phyloP scores from a whole-genome alignment of 2,329 filamentous ascomycete genomes.

The Epichloe typhina region DNA sequence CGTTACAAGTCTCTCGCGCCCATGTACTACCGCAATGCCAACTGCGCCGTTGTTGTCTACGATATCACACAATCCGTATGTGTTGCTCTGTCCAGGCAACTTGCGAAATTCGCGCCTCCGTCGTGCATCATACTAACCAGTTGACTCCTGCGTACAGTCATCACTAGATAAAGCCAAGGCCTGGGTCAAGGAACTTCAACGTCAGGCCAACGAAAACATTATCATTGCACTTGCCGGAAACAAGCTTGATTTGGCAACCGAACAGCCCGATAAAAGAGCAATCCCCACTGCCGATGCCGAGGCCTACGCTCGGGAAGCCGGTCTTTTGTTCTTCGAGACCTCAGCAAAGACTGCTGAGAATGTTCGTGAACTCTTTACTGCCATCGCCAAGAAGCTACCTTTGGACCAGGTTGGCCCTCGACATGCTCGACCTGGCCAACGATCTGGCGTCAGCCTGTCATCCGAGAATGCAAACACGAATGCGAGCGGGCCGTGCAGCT shows the following conservation, averaged over 20 bases:
- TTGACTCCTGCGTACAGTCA: constrained; percentile 40
- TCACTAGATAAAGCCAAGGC: constrained; percentile 98
- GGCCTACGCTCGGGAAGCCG: constrained; percentile 86
- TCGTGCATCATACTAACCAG: neutral
- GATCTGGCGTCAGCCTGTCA: constrained; percentile 43
- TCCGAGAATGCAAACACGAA: constrained; percentile 46
- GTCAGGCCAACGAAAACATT: constrained; percentile 98
- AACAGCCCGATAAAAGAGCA: constrained; percentile 90
- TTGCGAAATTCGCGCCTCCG: neutral
- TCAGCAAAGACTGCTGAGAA: constrained; percentile 97
- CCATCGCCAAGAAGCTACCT: constrained; percentile 94
- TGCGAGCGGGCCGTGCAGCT: constrained; percentile 40
- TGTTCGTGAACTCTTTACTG: constrained; percentile 88
- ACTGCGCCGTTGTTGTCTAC: constrained; percentile 98
- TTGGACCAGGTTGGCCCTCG: constrained; percentile 92
- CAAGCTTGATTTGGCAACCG: constrained; percentile 90
- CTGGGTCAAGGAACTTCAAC: constrained; percentile 97
- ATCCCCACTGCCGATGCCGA: constrained; percentile 83
- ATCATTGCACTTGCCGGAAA: constrained; percentile 97
- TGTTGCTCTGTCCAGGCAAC: neutral
- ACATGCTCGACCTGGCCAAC: constrained; percentile 57
- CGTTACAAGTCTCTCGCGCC: constrained; percentile 97
- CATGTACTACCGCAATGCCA: constrained; percentile 99
- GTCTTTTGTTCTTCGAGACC: constrained; percentile 94
- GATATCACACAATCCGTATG: constrained; percentile 97